These are phyloP conservation scores for Boletus pseudopeckii DNA, from an alignment of 768 basidiomycete genomes.

Conservation along the genomic window DNA sequence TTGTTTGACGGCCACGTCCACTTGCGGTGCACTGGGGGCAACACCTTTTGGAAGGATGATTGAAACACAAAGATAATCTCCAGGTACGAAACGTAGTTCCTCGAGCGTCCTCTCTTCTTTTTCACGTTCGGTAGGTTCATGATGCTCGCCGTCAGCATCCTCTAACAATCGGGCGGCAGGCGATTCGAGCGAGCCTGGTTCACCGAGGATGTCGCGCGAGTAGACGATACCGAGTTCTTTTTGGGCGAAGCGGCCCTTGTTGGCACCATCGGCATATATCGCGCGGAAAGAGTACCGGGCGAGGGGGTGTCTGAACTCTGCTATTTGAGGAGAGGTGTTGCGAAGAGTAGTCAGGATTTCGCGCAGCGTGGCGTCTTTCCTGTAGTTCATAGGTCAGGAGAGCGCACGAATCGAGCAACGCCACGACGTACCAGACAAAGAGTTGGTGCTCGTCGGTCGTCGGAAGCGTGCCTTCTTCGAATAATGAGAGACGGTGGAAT, in stretches of 20 bases:
- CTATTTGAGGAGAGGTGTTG: slow-evolving; percentile 59
- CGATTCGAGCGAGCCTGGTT: slow-evolving; percentile 59
- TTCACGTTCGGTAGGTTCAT: slow-evolving; percentile 41
- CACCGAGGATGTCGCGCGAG: slow-evolving; percentile 81
- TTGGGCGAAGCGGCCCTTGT: slow-evolving; percentile 66
- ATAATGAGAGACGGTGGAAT: slow-evolving; percentile 69
- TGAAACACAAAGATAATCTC: slow-evolving; percentile 75
- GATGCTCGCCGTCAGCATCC: slow-evolving; percentile 38
- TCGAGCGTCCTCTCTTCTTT: slow-evolving; percentile 72
- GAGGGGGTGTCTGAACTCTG: slow-evolving; percentile 78
- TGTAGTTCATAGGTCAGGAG: slow-evolving; percentile 24
- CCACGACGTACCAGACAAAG: slow-evolving; percentile 62
- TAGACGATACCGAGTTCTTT: slow-evolving; percentile 83
- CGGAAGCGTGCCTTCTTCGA: slow-evolving; percentile 75
- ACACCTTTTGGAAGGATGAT: slow-evolving; percentile 70
- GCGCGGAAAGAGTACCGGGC: slow-evolving; percentile 80
- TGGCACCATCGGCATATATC: slow-evolving; percentile 70
- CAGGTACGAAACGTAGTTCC: slow-evolving; percentile 75
- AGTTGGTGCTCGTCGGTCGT: slow-evolving; percentile 80
- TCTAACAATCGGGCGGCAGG: slow-evolving; percentile 61
- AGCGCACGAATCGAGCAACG: not conserved
- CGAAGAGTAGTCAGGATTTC: slow-evolving; percentile 79
- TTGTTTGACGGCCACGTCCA: slow-evolving; percentile 40
- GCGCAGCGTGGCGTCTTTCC: slow-evolving; percentile 80
- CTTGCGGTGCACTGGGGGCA: slow-evolving; percentile 40